phyloP scores from a whole-genome alignment of 2,329 filamentous ascomycete genomes.

The Fusarium pseudonygamai region DNA sequence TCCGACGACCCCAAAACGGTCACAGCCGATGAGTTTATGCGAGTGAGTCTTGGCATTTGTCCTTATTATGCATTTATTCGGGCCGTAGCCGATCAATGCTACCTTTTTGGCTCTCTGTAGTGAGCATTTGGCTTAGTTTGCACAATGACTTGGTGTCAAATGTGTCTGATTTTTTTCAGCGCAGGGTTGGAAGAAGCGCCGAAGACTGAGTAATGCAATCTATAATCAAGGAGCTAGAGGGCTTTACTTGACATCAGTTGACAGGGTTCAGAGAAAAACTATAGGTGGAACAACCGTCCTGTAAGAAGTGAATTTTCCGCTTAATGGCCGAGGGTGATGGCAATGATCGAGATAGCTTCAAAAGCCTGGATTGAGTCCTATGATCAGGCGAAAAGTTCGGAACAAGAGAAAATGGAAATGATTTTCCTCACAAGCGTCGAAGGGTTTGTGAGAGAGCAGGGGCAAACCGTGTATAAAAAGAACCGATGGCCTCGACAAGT shows the following conservation, averaged over 20 bases:
- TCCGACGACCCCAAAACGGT: not conserved
- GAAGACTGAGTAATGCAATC: fast-evolving
- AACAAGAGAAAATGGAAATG: not conserved
- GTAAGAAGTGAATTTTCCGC: not conserved
- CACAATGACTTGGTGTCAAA: not conserved
- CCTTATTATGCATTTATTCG: not conserved
- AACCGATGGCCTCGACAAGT: fast-evolving
- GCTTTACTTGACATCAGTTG: not conserved
- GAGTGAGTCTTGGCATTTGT: not conserved
- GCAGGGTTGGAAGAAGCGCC: not conserved
- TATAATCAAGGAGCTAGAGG: fast-evolving
- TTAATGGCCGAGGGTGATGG: not conserved
- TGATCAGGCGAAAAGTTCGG: not conserved
- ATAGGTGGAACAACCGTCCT: not conserved
- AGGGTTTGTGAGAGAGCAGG: fast-evolving
- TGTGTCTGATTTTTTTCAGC: fast-evolving
- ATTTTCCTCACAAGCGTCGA: fast-evolving
- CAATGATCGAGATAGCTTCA: not conserved
- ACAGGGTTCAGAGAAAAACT: fast-evolving
- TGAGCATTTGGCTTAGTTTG: not conserved
- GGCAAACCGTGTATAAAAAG: not conserved
- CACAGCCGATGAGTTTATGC: not conserved
- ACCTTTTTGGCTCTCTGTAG: fast-evolving
- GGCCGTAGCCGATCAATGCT: not conserved
- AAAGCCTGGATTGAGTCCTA: fast-evolving